phyloP scores from a whole-genome alignment of 1,139 yeast species.

The Candida sojae region DNA sequence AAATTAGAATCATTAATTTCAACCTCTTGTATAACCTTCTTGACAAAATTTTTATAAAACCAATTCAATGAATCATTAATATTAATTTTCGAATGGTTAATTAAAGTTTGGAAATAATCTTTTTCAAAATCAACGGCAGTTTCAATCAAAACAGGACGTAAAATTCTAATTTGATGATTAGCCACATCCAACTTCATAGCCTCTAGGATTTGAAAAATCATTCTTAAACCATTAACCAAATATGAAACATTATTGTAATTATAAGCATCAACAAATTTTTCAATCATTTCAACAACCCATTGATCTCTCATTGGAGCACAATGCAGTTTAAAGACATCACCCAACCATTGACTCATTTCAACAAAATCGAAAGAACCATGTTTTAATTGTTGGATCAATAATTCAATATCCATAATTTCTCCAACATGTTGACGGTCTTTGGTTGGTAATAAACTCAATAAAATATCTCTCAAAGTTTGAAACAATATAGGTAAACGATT shows the following conservation, averaged over 20 bases:
- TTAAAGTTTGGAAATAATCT: conserved; percentile 77
- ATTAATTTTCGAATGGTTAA: conserved; percentile 66
- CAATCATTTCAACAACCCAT: conserved; percentile 84
- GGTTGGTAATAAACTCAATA: conserved; percentile 73
- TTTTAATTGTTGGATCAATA: conserved; percentile 72
- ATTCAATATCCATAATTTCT: conserved; percentile 76
- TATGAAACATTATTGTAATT: conserved; percentile 51
- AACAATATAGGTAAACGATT: conserved; percentile 67
- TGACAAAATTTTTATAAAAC: conserved; percentile 50
- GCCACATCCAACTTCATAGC: conserved; percentile 98
- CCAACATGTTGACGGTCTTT: conserved; percentile 71
- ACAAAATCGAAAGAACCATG: conserved; percentile 71
- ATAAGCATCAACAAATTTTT: conserved; percentile 65
- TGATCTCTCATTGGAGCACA: conserved; percentile 96
- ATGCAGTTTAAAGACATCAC: conserved; percentile 71
- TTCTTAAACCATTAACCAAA: conserved; percentile 75
- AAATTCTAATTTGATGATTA: conserved; percentile 85
- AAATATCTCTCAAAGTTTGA: conserved; percentile 73
- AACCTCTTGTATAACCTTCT: conserved; percentile 5
- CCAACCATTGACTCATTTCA: conserved; percentile 69
- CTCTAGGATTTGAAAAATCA: conserved; percentile 81
- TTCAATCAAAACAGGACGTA: conserved; percentile 82
- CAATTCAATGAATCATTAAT: conserved; percentile 69
- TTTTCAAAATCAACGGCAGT: conserved; percentile 92
- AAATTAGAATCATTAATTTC: conserved; percentile 21